Conservation (phyloP, 179 eudicot genomes). For the Spinacia oleracea region DNA sequence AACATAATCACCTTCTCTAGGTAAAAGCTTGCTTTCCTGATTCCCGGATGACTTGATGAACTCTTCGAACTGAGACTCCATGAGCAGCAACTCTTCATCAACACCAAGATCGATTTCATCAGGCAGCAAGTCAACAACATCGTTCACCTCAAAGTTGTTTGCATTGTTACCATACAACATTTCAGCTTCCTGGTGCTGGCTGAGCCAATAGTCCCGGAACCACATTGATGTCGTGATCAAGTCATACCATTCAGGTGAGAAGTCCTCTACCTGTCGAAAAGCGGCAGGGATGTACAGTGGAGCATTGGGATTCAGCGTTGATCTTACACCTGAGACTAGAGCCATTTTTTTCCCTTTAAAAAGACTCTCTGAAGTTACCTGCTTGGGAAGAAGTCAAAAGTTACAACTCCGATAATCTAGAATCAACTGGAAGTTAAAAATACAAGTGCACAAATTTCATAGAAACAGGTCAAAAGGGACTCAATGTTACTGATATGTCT, state of each 20-base stretch:
- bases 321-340: constrained; percentile 64
- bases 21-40: constrained; percentile 46
- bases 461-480: neutral
- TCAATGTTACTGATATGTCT: neutral
- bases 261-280: constrained; percentile 79
- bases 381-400: constrained; percentile 7
- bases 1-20: constrained; percentile 36
- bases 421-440: neutral
- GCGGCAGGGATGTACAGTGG: constrained; percentile 84
- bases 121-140: constrained; percentile 60
- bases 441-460: neutral
- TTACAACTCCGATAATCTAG: neutral
- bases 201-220: constrained; percentile 94
- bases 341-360: constrained; percentile 46
- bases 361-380: constrained; percentile 20
- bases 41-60: constrained; percentile 60
- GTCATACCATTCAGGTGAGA: constrained; percentile 90
- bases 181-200: constrained; percentile 71
- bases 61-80: constrained; percentile 87
- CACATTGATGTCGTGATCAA: constrained; percentile 70
- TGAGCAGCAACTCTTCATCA: constrained; percentile 67
- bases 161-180: constrained; percentile 35
- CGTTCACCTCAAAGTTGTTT: constrained; percentile 36
- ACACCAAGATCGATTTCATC: constrained; percentile 70
- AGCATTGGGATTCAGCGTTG: constrained; percentile 85